Evolutionary conservation across 257 asterid genomes (phyloP).

Genomic region (Eustoma russellianum): DNA sequence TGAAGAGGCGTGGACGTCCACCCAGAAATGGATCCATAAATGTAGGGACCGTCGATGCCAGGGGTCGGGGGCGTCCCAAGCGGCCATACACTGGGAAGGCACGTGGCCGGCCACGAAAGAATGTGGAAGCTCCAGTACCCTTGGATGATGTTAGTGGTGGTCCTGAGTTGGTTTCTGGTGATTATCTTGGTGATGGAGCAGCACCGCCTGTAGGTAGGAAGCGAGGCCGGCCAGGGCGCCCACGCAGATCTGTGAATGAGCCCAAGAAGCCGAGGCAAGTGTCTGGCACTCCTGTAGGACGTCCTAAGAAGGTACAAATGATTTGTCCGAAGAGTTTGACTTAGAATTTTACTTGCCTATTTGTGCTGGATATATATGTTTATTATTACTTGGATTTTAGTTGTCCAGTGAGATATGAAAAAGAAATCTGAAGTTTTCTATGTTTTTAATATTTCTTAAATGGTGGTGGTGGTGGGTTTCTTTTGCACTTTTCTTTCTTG

Average conservation of each 20-base stretch:
- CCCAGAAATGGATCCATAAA: constrained; percentile 18
- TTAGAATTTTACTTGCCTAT: neutral
- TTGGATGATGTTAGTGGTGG: constrained; percentile 9
- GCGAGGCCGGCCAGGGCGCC: constrained; percentile 65
- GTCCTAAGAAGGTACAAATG: constrained; percentile 68
- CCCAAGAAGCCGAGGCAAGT: constrained; percentile 34
- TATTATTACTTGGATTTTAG: neutral
- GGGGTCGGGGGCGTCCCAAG: neutral
- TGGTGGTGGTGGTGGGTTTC: no score
- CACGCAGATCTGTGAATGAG: constrained; percentile 33
- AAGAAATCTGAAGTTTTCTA: neutral
- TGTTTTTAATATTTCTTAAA: neutral
- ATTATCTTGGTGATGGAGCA: constrained; percentile 15
- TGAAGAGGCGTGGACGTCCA: constrained; percentile 62
- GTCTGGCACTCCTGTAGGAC: constrained; percentile 63
- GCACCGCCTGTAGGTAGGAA: constrained; percentile 3
- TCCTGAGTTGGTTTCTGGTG: constrained; percentile 9
- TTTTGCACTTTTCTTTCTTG: no score
- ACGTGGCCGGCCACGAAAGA: constrained; percentile 58
- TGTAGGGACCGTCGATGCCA: neutral
- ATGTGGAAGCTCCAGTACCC: constrained; percentile 21
- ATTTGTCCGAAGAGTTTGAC: neutral
- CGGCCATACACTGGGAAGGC: constrained; percentile 36
- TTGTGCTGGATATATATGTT: neutral
- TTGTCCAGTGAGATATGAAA: neutral